Evolutionary conservation across 2,329 filamentous ascomycete species (phyloP).

Genomic region (Xylaria sp.): DNA sequence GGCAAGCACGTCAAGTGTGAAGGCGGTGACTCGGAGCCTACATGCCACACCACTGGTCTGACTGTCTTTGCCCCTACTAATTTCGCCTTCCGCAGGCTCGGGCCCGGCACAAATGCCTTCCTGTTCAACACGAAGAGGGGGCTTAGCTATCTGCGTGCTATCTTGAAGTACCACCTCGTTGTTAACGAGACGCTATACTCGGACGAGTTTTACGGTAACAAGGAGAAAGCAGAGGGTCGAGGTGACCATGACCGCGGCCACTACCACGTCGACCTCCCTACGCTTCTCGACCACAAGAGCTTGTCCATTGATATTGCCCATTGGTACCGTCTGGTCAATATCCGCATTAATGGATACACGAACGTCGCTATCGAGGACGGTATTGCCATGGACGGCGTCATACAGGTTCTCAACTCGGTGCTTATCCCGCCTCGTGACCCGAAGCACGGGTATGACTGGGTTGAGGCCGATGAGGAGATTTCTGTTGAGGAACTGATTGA

Average conservation of each 20-base stretch:
- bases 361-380: slow-evolving; percentile 63
- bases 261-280: slow-evolving; percentile 66
- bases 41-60: slow-evolving; percentile 52
- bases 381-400: slow-evolving; percentile 71
- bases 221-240: slow-evolving; percentile 20
- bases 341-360: slow-evolving; percentile 70
- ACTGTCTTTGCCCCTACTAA: slow-evolving; percentile 82
- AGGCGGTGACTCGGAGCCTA: not conserved
- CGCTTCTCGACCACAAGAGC: slow-evolving; percentile 59
- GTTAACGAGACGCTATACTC: slow-evolving; percentile 54
- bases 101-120: slow-evolving; percentile 70
- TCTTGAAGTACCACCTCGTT: slow-evolving; percentile 41
- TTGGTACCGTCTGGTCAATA: slow-evolving; percentile 61
- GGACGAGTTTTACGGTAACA: slow-evolving; percentile 64
- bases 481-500: slow-evolving; percentile 22
- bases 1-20: not conserved
- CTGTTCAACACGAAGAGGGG: slow-evolving; percentile 73
- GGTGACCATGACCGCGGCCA: slow-evolving; percentile 39
- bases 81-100: slow-evolving; percentile 70
- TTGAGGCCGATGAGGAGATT: slow-evolving; percentile 49
- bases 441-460: slow-evolving; percentile 39
- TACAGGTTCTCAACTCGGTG: slow-evolving; percentile 69
- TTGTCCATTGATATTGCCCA: slow-evolving; percentile 66
- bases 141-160: slow-evolving; percentile 66
- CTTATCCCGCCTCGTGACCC: slow-evolving; percentile 67